Conservation (phyloP, 2,329 filamentous ascomycete genomes). For the Calonectria pseudoturangicola region DNA sequence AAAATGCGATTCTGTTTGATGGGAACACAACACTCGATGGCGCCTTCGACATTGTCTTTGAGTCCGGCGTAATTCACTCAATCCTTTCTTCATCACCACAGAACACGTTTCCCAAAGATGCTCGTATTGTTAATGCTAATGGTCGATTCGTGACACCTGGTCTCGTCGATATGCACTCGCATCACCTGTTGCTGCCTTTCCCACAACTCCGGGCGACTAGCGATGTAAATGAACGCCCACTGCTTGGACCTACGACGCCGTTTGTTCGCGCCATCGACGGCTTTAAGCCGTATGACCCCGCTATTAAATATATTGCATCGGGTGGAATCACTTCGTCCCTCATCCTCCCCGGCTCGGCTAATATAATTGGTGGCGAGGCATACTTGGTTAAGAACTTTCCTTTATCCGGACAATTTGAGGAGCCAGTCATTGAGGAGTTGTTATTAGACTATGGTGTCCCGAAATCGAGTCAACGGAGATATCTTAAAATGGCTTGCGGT, state of each 20-base stretch:
- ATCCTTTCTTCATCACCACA: neutral
- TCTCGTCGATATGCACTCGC: slow-evolving; percentile 31
- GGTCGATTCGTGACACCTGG: slow-evolving; percentile 28
- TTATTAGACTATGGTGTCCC: slow-evolving; percentile 63
- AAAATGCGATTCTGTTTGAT: slow-evolving; percentile 26
- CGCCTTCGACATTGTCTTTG: slow-evolving; percentile 16
- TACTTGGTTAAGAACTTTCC: slow-evolving; percentile 64
- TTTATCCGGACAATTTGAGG: slow-evolving; percentile 57
- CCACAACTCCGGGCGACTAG: slow-evolving; percentile 6
- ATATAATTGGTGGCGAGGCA: slow-evolving; percentile 68
- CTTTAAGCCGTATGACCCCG: slow-evolving; percentile 27
- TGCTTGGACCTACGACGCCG: slow-evolving; percentile 13
- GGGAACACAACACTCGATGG: neutral
- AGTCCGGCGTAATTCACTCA: slow-evolving; percentile 12
- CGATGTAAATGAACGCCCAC: slow-evolving; percentile 24
- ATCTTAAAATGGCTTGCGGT: slow-evolving; percentile 68
- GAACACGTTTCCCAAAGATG: neutral
- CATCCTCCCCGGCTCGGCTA: slow-evolving; percentile 65
- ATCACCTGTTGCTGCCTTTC: slow-evolving; percentile 8
- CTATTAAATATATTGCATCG: slow-evolving; percentile 20
- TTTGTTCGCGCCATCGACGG: slow-evolving; percentile 28
- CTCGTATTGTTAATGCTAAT: neutral
- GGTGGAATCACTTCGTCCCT: slow-evolving; percentile 68
- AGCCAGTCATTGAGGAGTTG: slow-evolving; percentile 64
- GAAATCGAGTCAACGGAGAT: slow-evolving; percentile 56